These are phyloP conservation scores for Leucocoprinus leucothites DNA, from an alignment of 768 basidiomycete species.

Conservation along the genomic window DNA sequence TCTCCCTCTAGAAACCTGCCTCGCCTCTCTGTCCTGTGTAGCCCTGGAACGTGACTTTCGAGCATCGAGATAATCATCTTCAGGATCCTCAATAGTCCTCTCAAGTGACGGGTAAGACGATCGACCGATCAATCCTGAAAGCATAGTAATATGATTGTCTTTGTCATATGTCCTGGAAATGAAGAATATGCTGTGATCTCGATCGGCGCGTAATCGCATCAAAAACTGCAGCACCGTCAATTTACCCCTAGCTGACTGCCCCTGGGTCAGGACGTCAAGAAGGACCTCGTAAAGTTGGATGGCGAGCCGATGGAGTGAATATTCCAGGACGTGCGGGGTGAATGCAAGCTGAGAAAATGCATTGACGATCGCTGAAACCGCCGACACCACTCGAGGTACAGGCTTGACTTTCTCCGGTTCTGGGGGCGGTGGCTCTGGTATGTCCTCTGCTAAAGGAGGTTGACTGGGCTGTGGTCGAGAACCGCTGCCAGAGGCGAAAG, in stretches of 20 bases:
- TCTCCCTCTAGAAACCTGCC: conserved; percentile 51
- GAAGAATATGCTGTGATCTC: conserved; percentile 83
- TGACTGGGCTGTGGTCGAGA: conserved; percentile 60
- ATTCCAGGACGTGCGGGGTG: conserved; percentile 53
- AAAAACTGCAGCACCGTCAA: conserved; percentile 81
- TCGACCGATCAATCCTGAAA: conserved; percentile 66
- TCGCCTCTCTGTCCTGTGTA: conserved; percentile 49
- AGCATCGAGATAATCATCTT: conserved; percentile 24
- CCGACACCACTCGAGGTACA: conserved; percentile 50
- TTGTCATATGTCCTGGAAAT: conserved; percentile 49
- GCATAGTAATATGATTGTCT: conserved; percentile 51
- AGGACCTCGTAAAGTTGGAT: conserved; percentile 51
- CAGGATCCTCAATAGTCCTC: conserved; percentile 15
- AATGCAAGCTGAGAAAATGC: conserved; percentile 72
- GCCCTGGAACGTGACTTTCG: conserved; percentile 46
- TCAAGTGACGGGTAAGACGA: conserved; percentile 23
- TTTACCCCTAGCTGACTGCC: conserved; percentile 56
- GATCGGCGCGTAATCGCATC: conserved; percentile 84
- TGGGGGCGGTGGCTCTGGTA: conserved; percentile 20
- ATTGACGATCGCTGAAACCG: conserved; percentile 59
- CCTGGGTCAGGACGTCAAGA: conserved; percentile 41
- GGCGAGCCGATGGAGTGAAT: conserved; percentile 49
- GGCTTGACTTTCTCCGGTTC: conserved; percentile 21
- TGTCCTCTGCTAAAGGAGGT: conserved; percentile 35
- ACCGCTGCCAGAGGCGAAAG: conserved; percentile 45